Evolutionary conservation across 495 filamentous ascomycete species (phyloP), one percentile per base, ranked within the genome.

Genomic region (Daldinia childiae): DNA sequence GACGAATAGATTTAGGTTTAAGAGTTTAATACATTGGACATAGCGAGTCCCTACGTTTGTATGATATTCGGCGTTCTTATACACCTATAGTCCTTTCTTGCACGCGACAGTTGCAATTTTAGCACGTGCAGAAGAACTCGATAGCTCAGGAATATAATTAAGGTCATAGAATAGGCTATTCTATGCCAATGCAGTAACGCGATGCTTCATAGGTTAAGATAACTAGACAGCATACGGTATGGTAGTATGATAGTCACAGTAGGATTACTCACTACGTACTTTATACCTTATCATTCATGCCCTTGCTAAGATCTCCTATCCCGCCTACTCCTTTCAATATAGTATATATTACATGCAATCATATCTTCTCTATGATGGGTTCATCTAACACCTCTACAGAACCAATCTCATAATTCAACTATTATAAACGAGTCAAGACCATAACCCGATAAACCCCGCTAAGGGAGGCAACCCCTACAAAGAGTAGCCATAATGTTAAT

Each of bases 1-100:
- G 81, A 83, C 6, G 75, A 82, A 43, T 74, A 74, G 15, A 55
- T 26, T 27, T n/a, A 14, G 39, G 12, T 2, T 38, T 30, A 11
- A 45, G 1, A 14, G 43, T 24, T 48, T 12, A 21, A 38, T 58
- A 6, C 12, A 5, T 39, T 14, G 19, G 55, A 19, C 32, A 58
- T 56, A 6, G 19, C 27, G 50, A 56, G 62, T n/a, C 60, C 15
- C 17, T 64, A 29, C 24, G 21, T 27, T 41, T 66, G 56, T 61
- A 70, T 58, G 12, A 64, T 64, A 64, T 7, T 64, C 43, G 21
- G 24, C 27, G 43, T 30, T 34, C 19, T 36, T 36, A 36, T 36
- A 55, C 45, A 29, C 14, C 17, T 58, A 27, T 54, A 30, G 50
- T 30, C 8, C 12, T 54, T 54, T 24, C 11, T 52, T 26, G 21